phyloP scores from a whole-genome alignment of 2,329 filamentous ascomycete species.

The Fusarium dlaminii region DNA sequence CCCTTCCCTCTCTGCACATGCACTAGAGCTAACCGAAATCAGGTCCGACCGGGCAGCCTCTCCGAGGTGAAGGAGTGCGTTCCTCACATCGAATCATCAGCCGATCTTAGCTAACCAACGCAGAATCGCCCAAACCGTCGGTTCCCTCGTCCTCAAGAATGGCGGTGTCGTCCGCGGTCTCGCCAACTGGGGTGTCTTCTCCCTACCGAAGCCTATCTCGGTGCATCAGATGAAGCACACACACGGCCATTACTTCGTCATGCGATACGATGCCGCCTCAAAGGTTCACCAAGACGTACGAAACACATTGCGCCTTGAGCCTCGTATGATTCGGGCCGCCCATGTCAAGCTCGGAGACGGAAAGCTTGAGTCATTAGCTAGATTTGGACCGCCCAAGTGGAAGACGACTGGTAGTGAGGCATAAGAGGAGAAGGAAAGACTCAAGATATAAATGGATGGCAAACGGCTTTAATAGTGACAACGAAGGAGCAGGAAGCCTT shows the following conservation, averaged over 20 bases:
- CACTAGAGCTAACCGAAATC: conserved; percentile 7
- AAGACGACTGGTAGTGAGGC: conserved; percentile 48
- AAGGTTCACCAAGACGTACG: conserved; percentile 79
- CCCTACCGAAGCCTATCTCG: conserved; percentile 80
- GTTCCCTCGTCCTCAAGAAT: conserved; percentile 81
- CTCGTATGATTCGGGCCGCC: conserved; percentile 86
- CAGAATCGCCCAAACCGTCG: conserved; percentile 88
- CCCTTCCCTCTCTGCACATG: neutral
- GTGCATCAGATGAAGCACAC: conserved; percentile 86
- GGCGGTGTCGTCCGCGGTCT: conserved; percentile 92
- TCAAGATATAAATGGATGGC: neutral
- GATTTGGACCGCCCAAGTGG: conserved; percentile 63
- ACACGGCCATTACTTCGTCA: conserved; percentile 94
- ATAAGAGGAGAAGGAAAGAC: conserved; percentile 19
- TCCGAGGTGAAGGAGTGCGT: conserved; percentile 94
- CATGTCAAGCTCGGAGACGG: conserved; percentile 85
- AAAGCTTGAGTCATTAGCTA: conserved; percentile 61
- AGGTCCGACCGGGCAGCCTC: conserved; percentile 93
- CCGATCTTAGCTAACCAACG: conserved; percentile 15
- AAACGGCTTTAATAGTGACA: neutral
- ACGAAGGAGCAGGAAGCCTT: neutral
- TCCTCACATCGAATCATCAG: conserved; percentile 4
- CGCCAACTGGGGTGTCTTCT: conserved; percentile 94
- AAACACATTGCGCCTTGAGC: conserved; percentile 82
- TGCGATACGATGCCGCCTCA: conserved; percentile 89